phyloP scores from a whole-genome alignment of 345 rosid genomes.

The Linum tenue region DNA sequence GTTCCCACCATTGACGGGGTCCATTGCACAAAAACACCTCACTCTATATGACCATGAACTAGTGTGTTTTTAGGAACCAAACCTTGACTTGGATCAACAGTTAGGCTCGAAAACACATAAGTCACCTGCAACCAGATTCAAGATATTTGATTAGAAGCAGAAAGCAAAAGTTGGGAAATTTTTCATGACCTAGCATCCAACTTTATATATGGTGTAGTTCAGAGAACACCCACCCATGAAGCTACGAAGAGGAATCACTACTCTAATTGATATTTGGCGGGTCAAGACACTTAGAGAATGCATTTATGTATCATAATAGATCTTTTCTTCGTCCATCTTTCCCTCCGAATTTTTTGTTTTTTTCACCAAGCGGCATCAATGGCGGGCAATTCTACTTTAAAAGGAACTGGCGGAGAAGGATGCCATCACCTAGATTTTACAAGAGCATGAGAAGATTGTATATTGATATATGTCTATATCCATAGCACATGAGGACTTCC shows the following conservation, averaged over 20 bases:
- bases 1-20: constrained; percentile 57
- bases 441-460: not conserved
- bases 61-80: constrained; percentile 33
- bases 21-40: constrained; percentile 49
- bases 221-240: not conserved
- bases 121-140: constrained; percentile 26
- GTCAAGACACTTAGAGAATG: not conserved
- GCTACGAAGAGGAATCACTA: not conserved
- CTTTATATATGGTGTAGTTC: not conserved
- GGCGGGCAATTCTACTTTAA: too few species aligned
- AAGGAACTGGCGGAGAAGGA: not conserved
- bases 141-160: constrained; percentile 4
- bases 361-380: too few species aligned
- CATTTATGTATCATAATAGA: too few species aligned
- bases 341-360: too few species aligned
- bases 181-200: not conserved
- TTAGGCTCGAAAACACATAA: constrained; percentile 41
- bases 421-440: not conserved
- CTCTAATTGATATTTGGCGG: not conserved
- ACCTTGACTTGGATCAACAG: constrained; percentile 31
- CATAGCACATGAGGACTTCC: not conserved
- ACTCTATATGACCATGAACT: constrained; percentile 48
- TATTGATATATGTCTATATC: not conserved
- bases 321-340: too few species aligned
- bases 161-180: not conserved